Base-by-base conservation (phyloP, 2,329 filamentous ascomycete species). In the Fusarium armeniacum region DNA sequence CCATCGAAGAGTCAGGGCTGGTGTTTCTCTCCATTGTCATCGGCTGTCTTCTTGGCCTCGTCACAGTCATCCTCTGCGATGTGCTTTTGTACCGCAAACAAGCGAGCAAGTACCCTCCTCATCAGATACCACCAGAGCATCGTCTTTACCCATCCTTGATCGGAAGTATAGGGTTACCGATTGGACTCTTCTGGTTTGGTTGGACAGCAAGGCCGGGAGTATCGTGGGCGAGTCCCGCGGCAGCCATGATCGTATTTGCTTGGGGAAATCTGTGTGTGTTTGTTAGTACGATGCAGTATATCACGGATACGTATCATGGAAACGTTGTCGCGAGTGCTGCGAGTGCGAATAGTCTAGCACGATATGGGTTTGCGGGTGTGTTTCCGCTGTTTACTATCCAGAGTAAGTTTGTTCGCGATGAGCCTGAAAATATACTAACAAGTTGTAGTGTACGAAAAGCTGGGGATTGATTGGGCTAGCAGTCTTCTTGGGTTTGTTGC, bases 351-450 rank as follows among this genome's bases (percentile, higher is more conserved):
- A 84, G 85, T 2, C 78, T 91, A 13, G 79, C 85, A 2, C 78
- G 89, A 26, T 91, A 90, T 65, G 76, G 76, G 0, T 80, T 90
- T 10, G 86, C 85, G 0, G 85, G 83, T 2, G 84, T 81, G 0
- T 90, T 91, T 57, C 89, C 89, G 0, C 75, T 91, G 0, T 91
- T 90, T 67, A 85, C 87, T 0, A 77, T 90, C 2, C 86, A 88
- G 62, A 86, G 83, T 85, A 71, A 75, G 83, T 77, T 1, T 4
- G 4, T 9, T 12, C 1, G 0, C 13, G 1, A 2, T 4, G 8
- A 0, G 0, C 5, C 22, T 1, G 1, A 36, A 3, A 0, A 20
- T 0, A 30, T 1, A 33, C 72, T 77, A 49, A 78, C 59, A 1
- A 1, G 13, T 6, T 2, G 8, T 0, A 11, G 81, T 85, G 81